Percentiles rank a stretch among this genome's conserved stretches.
These are phyloP conservation scores for Aspergillus taichungensis DNA, from an alignment of 495 filamentous ascomycete genomes.

Conservation along the genomic window DNA sequence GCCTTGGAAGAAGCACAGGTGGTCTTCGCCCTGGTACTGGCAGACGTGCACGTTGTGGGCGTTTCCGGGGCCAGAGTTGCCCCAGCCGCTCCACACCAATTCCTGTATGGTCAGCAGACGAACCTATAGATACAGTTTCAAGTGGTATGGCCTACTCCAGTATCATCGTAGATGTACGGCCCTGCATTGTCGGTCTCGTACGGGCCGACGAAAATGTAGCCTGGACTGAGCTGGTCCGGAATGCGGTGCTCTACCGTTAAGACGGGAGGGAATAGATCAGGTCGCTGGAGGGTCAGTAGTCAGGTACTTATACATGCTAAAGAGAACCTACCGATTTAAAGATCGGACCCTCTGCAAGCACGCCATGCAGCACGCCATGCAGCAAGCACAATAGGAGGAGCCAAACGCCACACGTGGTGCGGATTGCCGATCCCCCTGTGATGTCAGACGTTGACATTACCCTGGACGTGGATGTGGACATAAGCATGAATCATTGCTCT, in stretches of 20 bases:
- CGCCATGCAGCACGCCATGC: not conserved
- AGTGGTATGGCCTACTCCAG: conserved; percentile 27
- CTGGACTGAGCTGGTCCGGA: conserved; percentile 25
- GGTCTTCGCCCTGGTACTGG: conserved; percentile 37
- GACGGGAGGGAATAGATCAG: conserved; percentile 31
- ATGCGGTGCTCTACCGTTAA: conserved; percentile 23
- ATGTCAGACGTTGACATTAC: too few relatives aligned
- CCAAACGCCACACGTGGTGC: too few relatives aligned
- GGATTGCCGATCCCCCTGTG: too few relatives aligned
- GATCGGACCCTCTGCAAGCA: conserved; percentile 4
- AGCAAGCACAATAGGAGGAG: not conserved
- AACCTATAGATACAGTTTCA: too few relatives aligned
- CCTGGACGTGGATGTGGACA: too few relatives aligned
- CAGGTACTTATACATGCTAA: too few relatives aligned
- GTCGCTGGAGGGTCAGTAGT: conserved; percentile 17
- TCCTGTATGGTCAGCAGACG: conserved; percentile 22
- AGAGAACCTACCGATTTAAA: conserved; percentile 12
- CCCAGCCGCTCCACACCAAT: conserved; percentile 40
- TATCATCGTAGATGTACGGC: conserved; percentile 37
- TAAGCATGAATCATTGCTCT: too few relatives aligned
- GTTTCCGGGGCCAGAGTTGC: conserved; percentile 31
- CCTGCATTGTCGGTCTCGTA: conserved; percentile 33
- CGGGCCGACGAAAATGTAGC: conserved; percentile 37
- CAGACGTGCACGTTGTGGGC: conserved; percentile 38
- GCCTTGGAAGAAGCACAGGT: conserved; percentile 47